Evolutionary conservation across 768 basidiomycete genomes (phyloP).

Genomic region (Mycena filopes): DNA sequence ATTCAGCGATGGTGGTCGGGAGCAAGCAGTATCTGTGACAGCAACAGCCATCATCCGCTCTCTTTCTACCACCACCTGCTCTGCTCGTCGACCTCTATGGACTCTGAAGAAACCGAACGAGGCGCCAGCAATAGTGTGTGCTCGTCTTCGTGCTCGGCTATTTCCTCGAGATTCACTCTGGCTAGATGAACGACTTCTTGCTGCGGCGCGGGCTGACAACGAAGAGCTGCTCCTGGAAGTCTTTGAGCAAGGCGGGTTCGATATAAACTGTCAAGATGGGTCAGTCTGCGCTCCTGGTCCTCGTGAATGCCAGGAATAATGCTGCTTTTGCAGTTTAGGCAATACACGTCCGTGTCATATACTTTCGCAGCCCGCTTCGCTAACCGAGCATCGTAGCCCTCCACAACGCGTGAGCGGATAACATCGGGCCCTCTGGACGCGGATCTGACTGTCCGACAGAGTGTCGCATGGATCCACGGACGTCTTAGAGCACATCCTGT

Average conservation of each 20-base stretch:
- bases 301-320: constrained; percentile 22
- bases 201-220: constrained; percentile 79
- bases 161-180: constrained; percentile 7
- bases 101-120: constrained; percentile 33
- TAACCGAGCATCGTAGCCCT: constrained; percentile 56
- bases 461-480: constrained; percentile 66
- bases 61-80: constrained; percentile 25
- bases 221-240: constrained; percentile 73
- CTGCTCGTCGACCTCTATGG: constrained; percentile 30
- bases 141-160: background rate
- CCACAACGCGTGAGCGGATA: constrained; percentile 71
- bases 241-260: constrained; percentile 64
- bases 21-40: constrained; percentile 20
- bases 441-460: constrained; percentile 43
- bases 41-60: background rate
- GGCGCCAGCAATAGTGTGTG: constrained; percentile 48
- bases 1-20: constrained; percentile 18
- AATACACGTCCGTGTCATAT: constrained; percentile 72
- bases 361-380: background rate
- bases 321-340: constrained; percentile 61
- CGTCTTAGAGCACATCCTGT: constrained; percentile 78
- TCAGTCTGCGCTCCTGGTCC: constrained; percentile 49
- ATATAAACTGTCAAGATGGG: constrained; percentile 87
- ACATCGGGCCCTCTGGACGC: background rate
- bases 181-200: constrained; percentile 76